Conservation (phyloP, 441 rosid species). For the Adansonia gregorii region DNA sequence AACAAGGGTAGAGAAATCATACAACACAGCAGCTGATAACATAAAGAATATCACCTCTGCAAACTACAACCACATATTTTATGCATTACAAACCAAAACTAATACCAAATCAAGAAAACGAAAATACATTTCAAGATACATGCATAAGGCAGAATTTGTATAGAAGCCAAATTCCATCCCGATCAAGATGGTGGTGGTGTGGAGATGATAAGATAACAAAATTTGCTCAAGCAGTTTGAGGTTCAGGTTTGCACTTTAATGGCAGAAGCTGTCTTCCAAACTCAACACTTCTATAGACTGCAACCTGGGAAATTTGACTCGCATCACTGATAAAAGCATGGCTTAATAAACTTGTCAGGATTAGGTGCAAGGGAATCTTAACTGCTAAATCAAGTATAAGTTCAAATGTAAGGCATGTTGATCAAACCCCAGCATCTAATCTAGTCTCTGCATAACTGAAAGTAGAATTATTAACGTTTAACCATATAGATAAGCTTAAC, state of each 20-base stretch:
- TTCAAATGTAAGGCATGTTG: conserved; percentile 1
- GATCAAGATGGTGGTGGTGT: neutral
- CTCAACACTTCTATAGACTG: neutral
- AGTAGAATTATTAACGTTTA: neutral
- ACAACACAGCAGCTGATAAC: neutral
- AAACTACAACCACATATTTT: neutral
- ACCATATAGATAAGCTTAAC: neutral
- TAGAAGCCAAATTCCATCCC: conserved; percentile 9
- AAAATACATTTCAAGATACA: neutral
- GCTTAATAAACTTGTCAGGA: conserved; percentile 1
- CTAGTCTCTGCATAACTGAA: neutral
- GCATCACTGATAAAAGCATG: conserved; percentile 9
- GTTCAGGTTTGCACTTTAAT: neutral
- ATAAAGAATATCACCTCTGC: neutral
- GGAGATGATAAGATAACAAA: conserved; percentile 5
- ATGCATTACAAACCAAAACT: conserved; percentile 6
- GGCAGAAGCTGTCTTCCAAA: conserved; percentile 3
- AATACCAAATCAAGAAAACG: neutral
- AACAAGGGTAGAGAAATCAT: conserved; percentile 19
- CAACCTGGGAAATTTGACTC: neutral
- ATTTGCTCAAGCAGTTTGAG: neutral
- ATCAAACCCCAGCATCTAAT: conserved; percentile 14
- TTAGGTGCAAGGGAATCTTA: conserved; percentile 14
- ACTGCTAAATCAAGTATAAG: neutral
- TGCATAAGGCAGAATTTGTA: neutral